A percentile compares a stretch with the other conserved stretches of the same genome.
These are phyloP conservation scores for Ricinus communis DNA, from an alignment of 345 rosid species.

Conservation along the genomic window DNA sequence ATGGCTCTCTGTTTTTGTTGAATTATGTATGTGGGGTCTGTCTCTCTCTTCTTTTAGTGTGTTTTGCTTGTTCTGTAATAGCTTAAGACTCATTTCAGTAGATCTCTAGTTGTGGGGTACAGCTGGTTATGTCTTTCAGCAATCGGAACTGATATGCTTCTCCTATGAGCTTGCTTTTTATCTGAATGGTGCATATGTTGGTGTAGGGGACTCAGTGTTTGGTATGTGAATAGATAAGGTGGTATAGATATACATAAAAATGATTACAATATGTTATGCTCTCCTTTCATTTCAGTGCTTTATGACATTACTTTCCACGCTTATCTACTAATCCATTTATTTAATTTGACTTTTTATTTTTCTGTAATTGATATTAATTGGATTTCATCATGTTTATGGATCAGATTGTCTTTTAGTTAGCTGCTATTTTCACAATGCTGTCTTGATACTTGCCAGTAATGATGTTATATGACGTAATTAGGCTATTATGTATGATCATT, in stretches of 20 bases:
- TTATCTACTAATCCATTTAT: constrained; percentile 1
- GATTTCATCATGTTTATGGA: neutral
- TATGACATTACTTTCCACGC: constrained; percentile 4
- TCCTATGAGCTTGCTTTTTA: constrained; percentile 52
- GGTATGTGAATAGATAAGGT: constrained; percentile 73
- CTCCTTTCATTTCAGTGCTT: constrained; percentile 10
- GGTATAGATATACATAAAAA: constrained; percentile 60
- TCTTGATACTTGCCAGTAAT: constrained; percentile 3
- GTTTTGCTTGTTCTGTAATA: constrained; percentile 33
- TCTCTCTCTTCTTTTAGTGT: constrained; percentile 29
- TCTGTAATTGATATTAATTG: neutral
- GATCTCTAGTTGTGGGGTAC: constrained; percentile 50
- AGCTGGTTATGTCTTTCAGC: constrained; percentile 48
- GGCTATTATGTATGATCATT: neutral
- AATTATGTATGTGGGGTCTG: constrained; percentile 39
- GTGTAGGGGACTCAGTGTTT: constrained; percentile 56
- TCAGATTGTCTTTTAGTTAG: neutral
- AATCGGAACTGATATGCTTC: constrained; percentile 50
- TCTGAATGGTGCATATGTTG: constrained; percentile 55
- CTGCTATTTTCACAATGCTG: neutral
- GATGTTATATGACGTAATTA: neutral
- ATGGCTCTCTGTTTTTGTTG: constrained; percentile 26
- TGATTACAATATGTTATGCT: constrained; percentile 29
- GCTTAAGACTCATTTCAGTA: constrained; percentile 38
- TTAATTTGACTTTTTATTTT: neutral